Conservation (phyloP, 2,329 filamentous ascomycete species). For the Magnaporthiopsis poae region DNA sequence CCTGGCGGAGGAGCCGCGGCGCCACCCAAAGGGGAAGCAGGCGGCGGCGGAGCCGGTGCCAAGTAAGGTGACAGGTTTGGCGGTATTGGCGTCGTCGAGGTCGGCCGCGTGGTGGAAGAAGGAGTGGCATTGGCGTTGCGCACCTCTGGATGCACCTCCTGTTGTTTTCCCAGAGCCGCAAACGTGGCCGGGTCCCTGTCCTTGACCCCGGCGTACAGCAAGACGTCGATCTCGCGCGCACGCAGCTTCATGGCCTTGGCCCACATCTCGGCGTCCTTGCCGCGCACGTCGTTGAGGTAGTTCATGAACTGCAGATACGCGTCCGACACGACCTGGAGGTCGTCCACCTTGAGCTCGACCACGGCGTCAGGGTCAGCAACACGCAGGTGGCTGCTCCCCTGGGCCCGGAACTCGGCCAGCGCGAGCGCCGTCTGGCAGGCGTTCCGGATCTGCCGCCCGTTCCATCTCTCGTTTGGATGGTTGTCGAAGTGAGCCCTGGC, state of each 20-base stretch:
- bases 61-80: too few relatives aligned
- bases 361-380: slow-evolving; percentile 9
- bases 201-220: too few relatives aligned
- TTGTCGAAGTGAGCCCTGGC: slow-evolving; percentile 13
- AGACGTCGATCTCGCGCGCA: not conserved
- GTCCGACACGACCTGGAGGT: slow-evolving; percentile 15
- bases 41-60: too few relatives aligned
- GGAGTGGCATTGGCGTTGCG: too few relatives aligned
- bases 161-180: too few relatives aligned
- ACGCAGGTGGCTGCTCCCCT: not conserved
- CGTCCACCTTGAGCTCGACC: slow-evolving; percentile 11
- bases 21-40: too few relatives aligned
- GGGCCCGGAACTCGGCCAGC: slow-evolving; percentile 15
- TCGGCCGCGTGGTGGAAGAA: too few relatives aligned
- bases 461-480: slow-evolving; percentile 18
- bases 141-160: too few relatives aligned
- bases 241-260: slow-evolving; percentile 12
- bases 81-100: too few relatives aligned
- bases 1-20: too few relatives aligned
- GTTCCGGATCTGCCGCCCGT: slow-evolving; percentile 25
- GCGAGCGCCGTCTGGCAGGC: slow-evolving; percentile 23
- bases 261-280: slow-evolving; percentile 9
- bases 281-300: slow-evolving; percentile 13
- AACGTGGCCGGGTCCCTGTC: too few relatives aligned
- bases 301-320: slow-evolving; percentile 17